Evolutionary conservation across 2,329 filamentous ascomycete genomes (phyloP).

Genomic region (Claviceps africana): DNA sequence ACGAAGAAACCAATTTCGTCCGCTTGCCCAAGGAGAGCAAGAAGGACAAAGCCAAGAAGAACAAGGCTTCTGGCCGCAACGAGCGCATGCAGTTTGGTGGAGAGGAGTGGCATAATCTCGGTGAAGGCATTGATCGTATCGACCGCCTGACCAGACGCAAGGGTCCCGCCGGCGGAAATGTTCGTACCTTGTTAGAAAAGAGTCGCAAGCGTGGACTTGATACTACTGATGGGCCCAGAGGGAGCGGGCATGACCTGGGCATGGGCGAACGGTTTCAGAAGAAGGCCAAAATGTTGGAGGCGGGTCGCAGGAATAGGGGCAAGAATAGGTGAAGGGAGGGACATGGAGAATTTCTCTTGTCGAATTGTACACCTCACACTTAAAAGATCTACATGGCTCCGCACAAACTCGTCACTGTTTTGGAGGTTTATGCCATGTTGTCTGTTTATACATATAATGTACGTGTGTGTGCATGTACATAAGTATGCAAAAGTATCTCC

Average conservation of each 20-base stretch:
- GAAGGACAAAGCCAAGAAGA: slow-evolving; percentile 62
- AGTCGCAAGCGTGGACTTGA: slow-evolving; percentile 70
- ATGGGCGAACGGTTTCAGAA: slow-evolving; percentile 67
- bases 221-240: slow-evolving; percentile 52
- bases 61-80: slow-evolving; percentile 33
- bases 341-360: not conserved
- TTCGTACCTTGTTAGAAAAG: slow-evolving; percentile 57
- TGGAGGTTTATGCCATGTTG: too few species aligned
- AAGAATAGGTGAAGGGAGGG: slow-evolving; percentile 23
- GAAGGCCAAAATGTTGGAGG: slow-evolving; percentile 43
- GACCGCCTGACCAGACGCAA: slow-evolving; percentile 65
- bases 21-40: slow-evolving; percentile 77
- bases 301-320: slow-evolving; percentile 29
- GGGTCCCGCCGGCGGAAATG: slow-evolving; percentile 37
- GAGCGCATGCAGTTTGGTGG: slow-evolving; percentile 63
- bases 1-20: slow-evolving; percentile 87
- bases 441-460: too few species aligned
- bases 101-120: slow-evolving; percentile 82
- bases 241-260: slow-evolving; percentile 41
- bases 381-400: not conserved
- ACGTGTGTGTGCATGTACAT: too few species aligned
- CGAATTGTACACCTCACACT: not conserved
- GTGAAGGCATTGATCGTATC: slow-evolving; percentile 76
- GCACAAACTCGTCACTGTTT: too few species aligned
- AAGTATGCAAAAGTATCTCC: too few species aligned